phyloP scores from a whole-genome alignment of 2,329 filamentous ascomycete species.

The Cyphellophora europaea region DNA sequence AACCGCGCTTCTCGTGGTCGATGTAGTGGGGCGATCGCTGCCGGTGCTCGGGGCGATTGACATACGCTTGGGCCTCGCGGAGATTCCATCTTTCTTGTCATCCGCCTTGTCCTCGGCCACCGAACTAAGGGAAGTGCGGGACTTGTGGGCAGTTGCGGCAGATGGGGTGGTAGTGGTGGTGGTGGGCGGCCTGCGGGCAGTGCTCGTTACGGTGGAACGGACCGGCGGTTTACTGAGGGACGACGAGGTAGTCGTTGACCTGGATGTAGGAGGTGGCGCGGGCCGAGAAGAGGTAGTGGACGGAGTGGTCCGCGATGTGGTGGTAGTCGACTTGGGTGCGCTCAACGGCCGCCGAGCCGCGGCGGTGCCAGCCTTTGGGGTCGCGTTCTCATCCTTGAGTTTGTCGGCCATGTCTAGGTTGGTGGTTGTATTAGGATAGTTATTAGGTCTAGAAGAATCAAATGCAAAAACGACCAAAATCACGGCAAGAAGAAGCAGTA shows the following conservation, averaged over 20 bases:
- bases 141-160: slow-evolving; percentile 27
- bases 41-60: slow-evolving; percentile 31
- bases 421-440: too few species aligned
- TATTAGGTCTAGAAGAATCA: too few species aligned
- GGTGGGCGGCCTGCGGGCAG: slow-evolving; percentile 25
- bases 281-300: slow-evolving; percentile 21
- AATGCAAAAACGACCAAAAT: too few species aligned
- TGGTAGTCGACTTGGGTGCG: slow-evolving; percentile 20
- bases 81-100: slow-evolving; percentile 30
- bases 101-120: slow-evolving; percentile 27
- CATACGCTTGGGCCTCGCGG: slow-evolving; percentile 34
- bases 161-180: slow-evolving; percentile 23
- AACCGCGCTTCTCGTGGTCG: slow-evolving; percentile 6
- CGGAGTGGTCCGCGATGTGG: slow-evolving; percentile 22
- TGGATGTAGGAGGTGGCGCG: slow-evolving; percentile 17
- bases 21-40: slow-evolving; percentile 13
- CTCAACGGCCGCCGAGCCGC: slow-evolving; percentile 18
- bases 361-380: not conserved
- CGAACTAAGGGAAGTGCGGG: slow-evolving; percentile 32
- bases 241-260: slow-evolving; percentile 24
- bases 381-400: not conserved
- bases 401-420: not conserved
- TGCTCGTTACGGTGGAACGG: slow-evolving; percentile 24
- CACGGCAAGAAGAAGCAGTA: too few species aligned
- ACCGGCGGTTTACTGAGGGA: slow-evolving; percentile 36